Evolutionary conservation across 78 protist species (phyloP).

Genomic region (Isochrysis galbana): DNA sequence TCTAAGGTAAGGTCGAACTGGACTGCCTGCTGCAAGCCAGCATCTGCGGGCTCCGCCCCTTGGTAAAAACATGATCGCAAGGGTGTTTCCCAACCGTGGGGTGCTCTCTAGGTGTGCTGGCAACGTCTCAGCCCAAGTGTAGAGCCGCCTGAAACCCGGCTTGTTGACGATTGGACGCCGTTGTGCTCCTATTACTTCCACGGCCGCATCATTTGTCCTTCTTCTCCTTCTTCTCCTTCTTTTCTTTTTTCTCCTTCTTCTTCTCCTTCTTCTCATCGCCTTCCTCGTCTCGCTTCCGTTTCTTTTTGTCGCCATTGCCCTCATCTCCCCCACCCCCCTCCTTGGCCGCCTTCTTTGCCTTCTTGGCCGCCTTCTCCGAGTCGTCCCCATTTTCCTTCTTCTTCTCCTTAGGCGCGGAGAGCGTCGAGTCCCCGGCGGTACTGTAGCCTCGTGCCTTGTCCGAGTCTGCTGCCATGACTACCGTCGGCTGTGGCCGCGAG

Average conservation of each 20-base stretch:
- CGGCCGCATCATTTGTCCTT: too few relatives aligned
- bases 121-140: too few relatives aligned
- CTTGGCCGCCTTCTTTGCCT: background rate
- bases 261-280: background rate
- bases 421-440: background rate
- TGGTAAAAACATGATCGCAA: too few relatives aligned
- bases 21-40: too few relatives aligned
- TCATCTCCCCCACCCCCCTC: background rate
- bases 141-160: too few relatives aligned
- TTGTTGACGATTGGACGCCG: too few relatives aligned
- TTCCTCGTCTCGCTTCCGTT: background rate
- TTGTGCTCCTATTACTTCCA: too few relatives aligned
- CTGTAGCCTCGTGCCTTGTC: background rate
- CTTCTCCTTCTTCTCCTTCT: too few relatives aligned
- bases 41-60: too few relatives aligned
- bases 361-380: background rate
- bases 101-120: too few relatives aligned
- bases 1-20: too few relatives aligned
- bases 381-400: background rate
- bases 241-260: slow-evolving; percentile 3
- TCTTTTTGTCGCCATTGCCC: background rate
- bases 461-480: background rate
- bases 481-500: background rate
- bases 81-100: too few relatives aligned
- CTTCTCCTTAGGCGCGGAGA: background rate